These are phyloP conservation scores for Stropharia rugosoannulata DNA, from an alignment of 768 basidiomycete species.

Conservation along the genomic window DNA sequence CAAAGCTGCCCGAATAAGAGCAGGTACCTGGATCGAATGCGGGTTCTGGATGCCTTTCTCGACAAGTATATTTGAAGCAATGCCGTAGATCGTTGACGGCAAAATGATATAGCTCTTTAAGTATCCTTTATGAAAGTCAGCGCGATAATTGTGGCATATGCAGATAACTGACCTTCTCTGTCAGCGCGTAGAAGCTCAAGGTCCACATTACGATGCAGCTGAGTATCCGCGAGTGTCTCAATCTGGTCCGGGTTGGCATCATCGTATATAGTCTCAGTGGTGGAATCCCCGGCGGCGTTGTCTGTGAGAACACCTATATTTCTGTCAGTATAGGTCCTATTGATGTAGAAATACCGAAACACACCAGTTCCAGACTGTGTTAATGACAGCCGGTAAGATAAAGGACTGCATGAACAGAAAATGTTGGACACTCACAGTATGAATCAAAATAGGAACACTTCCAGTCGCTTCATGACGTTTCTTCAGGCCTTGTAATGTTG, in stretches of 20 bases:
- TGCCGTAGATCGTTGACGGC: conserved; percentile 60
- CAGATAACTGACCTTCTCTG: conserved; percentile 34
- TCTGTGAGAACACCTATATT: conserved; percentile 34
- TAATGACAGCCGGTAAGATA: not conserved
- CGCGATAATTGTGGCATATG: not conserved
- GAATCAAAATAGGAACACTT: conserved; percentile 45
- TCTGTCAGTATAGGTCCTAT: too few relatives aligned
- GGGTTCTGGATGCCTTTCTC: conserved; percentile 51
- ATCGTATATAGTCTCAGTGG: conserved; percentile 41
- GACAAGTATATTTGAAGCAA: conserved; percentile 46
- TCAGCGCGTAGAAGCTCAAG: conserved; percentile 44
- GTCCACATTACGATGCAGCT: conserved; percentile 51
- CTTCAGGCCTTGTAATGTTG: conserved; percentile 51
- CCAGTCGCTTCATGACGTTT: conserved; percentile 40
- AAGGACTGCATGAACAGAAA: not conserved
- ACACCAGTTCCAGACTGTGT: conserved; percentile 20
- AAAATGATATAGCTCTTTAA: conserved; percentile 48
- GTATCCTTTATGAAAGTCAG: conserved; percentile 35
- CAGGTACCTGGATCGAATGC: conserved; percentile 51
- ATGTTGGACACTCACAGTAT: conserved; percentile 43
- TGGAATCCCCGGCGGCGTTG: conserved; percentile 36
- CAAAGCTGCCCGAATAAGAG: conserved; percentile 43
- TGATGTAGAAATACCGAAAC: too few relatives aligned
- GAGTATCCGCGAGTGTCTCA: conserved; percentile 40
- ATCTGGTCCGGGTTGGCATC: conserved; percentile 47